phyloP scores from a whole-genome alignment of 2,329 filamentous ascomycete species.

The Diaporthe amygdali region DNA sequence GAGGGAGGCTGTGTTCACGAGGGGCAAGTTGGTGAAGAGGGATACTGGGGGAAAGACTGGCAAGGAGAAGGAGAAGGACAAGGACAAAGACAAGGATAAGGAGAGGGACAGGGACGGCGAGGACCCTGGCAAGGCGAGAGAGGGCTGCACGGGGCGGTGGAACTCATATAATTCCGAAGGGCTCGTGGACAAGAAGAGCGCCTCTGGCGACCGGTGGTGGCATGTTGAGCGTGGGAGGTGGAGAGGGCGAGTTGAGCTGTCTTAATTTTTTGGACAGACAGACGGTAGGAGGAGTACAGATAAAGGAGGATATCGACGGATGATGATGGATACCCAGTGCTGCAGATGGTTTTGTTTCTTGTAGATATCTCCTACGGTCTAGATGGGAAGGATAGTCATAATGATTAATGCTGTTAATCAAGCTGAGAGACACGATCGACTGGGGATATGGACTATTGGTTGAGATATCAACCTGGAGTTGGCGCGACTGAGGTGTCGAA shows the following conservation, averaged over 20 bases:
- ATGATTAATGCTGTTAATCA: not conserved
- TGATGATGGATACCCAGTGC: not conserved
- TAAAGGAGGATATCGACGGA: not conserved
- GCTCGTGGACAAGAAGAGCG: constrained; percentile 38
- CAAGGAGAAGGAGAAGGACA: constrained; percentile 3
- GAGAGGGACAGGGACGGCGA: constrained; percentile 9
- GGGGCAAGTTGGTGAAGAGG: not conserved
- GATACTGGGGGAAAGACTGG: constrained; percentile 27
- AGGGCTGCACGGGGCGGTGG: constrained; percentile 41
- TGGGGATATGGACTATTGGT: not conserved
- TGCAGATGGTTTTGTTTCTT: not conserved
- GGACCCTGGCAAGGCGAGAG: constrained; percentile 23
- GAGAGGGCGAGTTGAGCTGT: constrained; percentile 32
- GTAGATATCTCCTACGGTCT: not conserved
- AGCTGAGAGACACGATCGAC: not conserved
- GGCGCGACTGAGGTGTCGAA: too few species aligned
- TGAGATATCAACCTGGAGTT: too few species aligned
- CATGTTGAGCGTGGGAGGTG: constrained; percentile 41
- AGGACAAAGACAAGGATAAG: constrained; percentile 8
- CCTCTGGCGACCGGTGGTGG: constrained; percentile 34
- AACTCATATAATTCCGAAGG: constrained; percentile 33
- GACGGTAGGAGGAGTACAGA: not conserved
- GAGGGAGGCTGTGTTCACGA: constrained; percentile 28
- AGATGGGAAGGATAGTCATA: not conserved
- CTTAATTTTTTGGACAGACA: constrained; percentile 24